A percentile compares a stretch with the other conserved stretches of the same genome.
These are phyloP conservation scores for Vanrija sp. DNA, from an alignment of 1,284 basidiomycete genomes.

Conservation along the genomic window DNA sequence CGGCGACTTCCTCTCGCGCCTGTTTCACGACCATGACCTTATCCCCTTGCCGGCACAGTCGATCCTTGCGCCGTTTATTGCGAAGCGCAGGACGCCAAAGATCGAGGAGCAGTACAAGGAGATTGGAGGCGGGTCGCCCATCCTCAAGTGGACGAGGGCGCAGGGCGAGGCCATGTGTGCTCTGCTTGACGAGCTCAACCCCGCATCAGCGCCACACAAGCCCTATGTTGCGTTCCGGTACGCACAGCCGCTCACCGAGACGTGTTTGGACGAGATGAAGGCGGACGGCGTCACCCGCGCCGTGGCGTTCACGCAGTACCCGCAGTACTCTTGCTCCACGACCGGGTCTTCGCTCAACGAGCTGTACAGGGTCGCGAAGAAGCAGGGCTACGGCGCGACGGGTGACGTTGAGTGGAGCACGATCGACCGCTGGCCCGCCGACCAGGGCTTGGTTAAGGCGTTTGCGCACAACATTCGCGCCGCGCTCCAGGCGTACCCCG, in stretches of 20 bases:
- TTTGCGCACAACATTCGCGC: slow-evolving; percentile 83
- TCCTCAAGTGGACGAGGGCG: slow-evolving; percentile 79
- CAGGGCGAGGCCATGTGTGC: slow-evolving; percentile 89
- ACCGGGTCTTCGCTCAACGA: slow-evolving; percentile 97
- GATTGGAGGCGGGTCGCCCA: slow-evolving; percentile 98
- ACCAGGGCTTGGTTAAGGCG: slow-evolving; percentile 89
- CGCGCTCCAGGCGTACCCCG: slow-evolving; percentile 76
- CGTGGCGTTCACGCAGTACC: slow-evolving; percentile 97
- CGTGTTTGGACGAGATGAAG: slow-evolving; percentile 77
- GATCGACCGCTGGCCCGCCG: slow-evolving; percentile 96
- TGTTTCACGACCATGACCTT: slow-evolving; percentile 92
- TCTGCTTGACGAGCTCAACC: slow-evolving; percentile 88
- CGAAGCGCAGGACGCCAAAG: slow-evolving; percentile 82
- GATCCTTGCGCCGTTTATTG: slow-evolving; percentile 81
- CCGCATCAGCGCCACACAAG: slow-evolving; percentile 91
- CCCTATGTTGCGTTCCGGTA: slow-evolving; percentile 93
- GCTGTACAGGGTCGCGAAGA: slow-evolving; percentile 60
- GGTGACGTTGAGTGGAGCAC: slow-evolving; percentile 86
- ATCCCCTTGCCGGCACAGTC: slow-evolving; percentile 94
- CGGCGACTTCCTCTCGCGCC: slow-evolving; percentile 82
- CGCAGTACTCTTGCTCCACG: slow-evolving; percentile 97
- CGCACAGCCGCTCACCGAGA: slow-evolving; percentile 81
- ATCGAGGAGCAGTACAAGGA: slow-evolving; percentile 92
- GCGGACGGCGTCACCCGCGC: slow-evolving; percentile 88
- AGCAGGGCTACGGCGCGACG: slow-evolving; percentile 51